Evolutionary conservation across 2,329 filamentous ascomycete species (phyloP).

Genomic region (Paecilomyces sp.): DNA sequence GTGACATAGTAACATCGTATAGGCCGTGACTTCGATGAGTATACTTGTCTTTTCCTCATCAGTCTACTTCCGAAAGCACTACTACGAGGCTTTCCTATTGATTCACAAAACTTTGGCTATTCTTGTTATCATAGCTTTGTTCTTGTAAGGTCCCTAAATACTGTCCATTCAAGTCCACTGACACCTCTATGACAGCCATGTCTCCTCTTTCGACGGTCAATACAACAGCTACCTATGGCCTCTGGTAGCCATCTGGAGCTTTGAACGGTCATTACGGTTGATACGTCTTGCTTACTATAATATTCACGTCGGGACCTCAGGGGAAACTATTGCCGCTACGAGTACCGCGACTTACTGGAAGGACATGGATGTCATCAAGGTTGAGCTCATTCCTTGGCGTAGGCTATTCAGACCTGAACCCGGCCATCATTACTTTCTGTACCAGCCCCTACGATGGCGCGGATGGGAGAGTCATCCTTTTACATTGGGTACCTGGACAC

Average conservation of each 20-base stretch:
- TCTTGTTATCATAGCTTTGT: background rate
- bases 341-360: slow-evolving; percentile 32
- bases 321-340: slow-evolving; percentile 15
- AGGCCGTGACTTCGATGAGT: background rate
- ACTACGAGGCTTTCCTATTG: background rate
- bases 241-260: slow-evolving; percentile 39
- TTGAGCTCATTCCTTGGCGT: slow-evolving; percentile 31
- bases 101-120: background rate
- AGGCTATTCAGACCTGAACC: slow-evolving; percentile 24
- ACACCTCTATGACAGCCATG: background rate
- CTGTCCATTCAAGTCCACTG: background rate
- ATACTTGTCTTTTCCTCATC: background rate
- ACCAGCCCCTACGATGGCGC: slow-evolving; percentile 30
- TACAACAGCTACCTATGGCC: slow-evolving; percentile 38
- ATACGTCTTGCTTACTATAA: slow-evolving; percentile 36
- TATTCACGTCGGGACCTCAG: slow-evolving; percentile 17
- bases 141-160: background rate
- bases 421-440: slow-evolving; percentile 44
- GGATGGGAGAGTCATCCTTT: slow-evolving; percentile 46
- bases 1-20: background rate
- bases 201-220: background rate
- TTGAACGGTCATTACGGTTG: slow-evolving; percentile 38
- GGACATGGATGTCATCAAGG: slow-evolving; percentile 32
- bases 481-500: slow-evolving; percentile 21
- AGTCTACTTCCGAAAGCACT: background rate